These are phyloP conservation scores for Barnettozyma botsteinii DNA, from an alignment of 805 yeast genomes.

Conservation along the genomic window DNA sequence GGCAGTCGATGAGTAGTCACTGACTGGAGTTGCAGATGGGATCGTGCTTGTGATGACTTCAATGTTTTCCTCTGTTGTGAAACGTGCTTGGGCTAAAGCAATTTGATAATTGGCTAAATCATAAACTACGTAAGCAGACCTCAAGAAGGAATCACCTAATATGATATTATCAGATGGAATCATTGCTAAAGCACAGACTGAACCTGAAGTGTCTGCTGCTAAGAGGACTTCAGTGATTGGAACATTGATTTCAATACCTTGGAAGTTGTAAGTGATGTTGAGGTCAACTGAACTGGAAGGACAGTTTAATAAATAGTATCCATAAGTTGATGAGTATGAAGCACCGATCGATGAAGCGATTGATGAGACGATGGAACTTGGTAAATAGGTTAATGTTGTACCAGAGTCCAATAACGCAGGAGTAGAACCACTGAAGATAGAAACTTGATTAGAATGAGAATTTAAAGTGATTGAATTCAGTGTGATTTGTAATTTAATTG, in stretches of 20 bases:
- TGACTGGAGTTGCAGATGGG: conserved; percentile 48
- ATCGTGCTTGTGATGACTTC: conserved; percentile 40
- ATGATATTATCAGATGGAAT: conserved; percentile 31
- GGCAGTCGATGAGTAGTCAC: conserved; percentile 29
- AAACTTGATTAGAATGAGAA: conserved; percentile 3
- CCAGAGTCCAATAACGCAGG: conserved; percentile 42
- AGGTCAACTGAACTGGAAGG: conserved; percentile 14
- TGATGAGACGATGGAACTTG: conserved; percentile 29
- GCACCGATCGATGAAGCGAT: conserved; percentile 40
- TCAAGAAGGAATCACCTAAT: conserved; percentile 50
- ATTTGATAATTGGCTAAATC: conserved; percentile 43
- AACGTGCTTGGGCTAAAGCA: conserved; percentile 42
- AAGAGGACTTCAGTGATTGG: conserved; percentile 37
- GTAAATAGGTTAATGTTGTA: conserved; percentile 41
- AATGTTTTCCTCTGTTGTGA: conserved; percentile 32
- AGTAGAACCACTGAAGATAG: conserved; percentile 3
- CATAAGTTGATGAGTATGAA: conserved; percentile 33
- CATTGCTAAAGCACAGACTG: conserved; percentile 42
- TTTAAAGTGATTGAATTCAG: conserved; percentile 23
- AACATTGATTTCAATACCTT: conserved; percentile 49
- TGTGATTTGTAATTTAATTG: conserved; percentile 45
- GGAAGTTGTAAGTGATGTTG: conserved; percentile 39
- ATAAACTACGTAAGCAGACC: conserved; percentile 48
- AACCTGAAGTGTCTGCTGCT: conserved; percentile 16
- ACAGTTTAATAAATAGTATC: conserved; percentile 46